Base-by-base conservation (phyloP, 768 basidiomycete genomes). In the Leccinum uliginosum region DNA sequence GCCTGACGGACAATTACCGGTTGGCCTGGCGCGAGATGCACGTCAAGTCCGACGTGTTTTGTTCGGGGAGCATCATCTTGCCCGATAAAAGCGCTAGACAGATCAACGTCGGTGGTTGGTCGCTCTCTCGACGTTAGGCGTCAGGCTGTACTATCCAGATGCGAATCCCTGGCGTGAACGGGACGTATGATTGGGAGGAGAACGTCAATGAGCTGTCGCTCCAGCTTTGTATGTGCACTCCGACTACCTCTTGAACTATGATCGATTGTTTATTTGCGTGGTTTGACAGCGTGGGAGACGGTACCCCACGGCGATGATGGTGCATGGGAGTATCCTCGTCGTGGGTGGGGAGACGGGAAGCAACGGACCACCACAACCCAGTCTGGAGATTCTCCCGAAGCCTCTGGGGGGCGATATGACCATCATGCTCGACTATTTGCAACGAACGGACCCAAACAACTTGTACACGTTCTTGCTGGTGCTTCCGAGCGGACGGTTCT, bases 121-220 rank as follows among this genome's bases (percentile, higher is more conserved):
- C 87, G 17, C 72, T 81, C 51, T 73, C 80, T 89, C 88, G 21
- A 89, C 88, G 10, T 86, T 75, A 51, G 90, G 90, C 40, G 75
- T 92, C 29, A 80, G 90, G 27, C 69, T 92, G 15, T 91, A 88
- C 59, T 82, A 82, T 0, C 90, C 90, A 1, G 79, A 85, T 62
- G 89, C n/a, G 90, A 24, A 72, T 66, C 1, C 71, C 80, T 4
- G 90, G 90, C 1, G 80, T 84, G 27, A 89, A 88, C 59, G 82
- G 83, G 6, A 90, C 87, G 5, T 84, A 83, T 53, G 86, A 91
- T 62, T 92, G 90, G 90, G 80, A 91, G 68, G 89, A 91, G 68
- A 82, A 91, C 59, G 75, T 73, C 38, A 59, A 79, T 0, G 76
- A 78, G 38, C 75, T 91, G 2, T 59, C 71, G 3, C 76, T 91